phyloP scores from a whole-genome alignment of 345 rosid species.

The Physaria fendleri region DNA sequence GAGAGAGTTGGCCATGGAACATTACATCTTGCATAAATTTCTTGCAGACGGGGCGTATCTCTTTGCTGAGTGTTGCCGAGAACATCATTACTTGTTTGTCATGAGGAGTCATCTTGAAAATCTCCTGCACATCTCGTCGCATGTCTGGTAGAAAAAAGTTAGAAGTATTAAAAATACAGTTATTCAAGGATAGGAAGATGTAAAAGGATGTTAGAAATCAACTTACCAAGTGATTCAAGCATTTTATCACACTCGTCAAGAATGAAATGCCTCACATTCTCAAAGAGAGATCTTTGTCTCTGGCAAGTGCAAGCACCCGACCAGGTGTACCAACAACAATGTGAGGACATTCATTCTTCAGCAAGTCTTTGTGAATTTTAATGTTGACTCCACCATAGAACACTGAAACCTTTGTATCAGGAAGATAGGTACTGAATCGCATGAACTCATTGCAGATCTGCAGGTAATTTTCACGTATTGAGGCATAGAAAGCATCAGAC shows the following conservation, averaged over 20 bases:
- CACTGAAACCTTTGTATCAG: conserved; percentile 86
- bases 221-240: conserved; percentile 95
- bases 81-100: conserved; percentile 99
- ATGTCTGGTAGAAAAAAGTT: conserved; percentile 43
- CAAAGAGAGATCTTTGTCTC: conserved; percentile 91
- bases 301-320: conserved; percentile 76
- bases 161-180: neutral
- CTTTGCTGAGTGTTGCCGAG: conserved; percentile 99
- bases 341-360: conserved; percentile 98
- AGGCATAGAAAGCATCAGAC: neutral
- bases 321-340: conserved; percentile 99
- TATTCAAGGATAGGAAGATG: neutral
- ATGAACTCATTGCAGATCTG: conserved; percentile 95
- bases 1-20: conserved; percentile 52
- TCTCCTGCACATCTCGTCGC: conserved; percentile 98
- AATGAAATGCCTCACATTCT: conserved; percentile 98
- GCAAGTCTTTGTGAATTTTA: conserved; percentile 78
- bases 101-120: conserved; percentile 97
- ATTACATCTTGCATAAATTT: conserved; percentile 99
- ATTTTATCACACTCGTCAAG: conserved; percentile 99
- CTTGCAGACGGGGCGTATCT: conserved; percentile 99
- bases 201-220: neutral
- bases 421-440: conserved; percentile 92
- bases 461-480: neutral
- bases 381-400: conserved; percentile 95